phyloP scores from a whole-genome alignment of 208 protist species.

The Blechomonas ayalai region DNA sequence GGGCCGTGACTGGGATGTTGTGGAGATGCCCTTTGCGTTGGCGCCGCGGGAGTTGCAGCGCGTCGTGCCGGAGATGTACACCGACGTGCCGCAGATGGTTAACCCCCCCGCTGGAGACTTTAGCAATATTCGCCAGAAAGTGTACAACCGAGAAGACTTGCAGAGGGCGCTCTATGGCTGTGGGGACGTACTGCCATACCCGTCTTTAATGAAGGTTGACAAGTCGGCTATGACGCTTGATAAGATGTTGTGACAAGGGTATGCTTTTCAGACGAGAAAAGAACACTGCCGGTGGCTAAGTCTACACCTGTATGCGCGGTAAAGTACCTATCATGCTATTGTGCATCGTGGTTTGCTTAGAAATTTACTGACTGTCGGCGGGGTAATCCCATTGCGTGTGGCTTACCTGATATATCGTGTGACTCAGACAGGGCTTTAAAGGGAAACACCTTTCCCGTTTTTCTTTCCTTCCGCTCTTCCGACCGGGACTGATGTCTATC shows the following conservation, averaged over 20 bases:
- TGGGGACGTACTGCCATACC: slow-evolving; percentile 36
- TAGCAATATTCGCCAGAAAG: slow-evolving; percentile 77
- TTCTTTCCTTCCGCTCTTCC: neutral
- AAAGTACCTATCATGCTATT: too few relatives aligned
- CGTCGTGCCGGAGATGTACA: slow-evolving; percentile 86
- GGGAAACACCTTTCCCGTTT: too few relatives aligned
- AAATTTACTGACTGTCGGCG: too few relatives aligned
- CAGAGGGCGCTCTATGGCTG: slow-evolving; percentile 55
- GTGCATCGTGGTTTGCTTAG: too few relatives aligned
- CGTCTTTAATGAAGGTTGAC: slow-evolving; percentile 39
- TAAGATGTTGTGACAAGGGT: slow-evolving; percentile 48
- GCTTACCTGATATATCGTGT: too few relatives aligned
- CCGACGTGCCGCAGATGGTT: slow-evolving; percentile 73
- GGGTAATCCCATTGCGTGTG: too few relatives aligned
- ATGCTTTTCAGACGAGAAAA: too few relatives aligned
- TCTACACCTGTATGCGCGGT: too few relatives aligned
- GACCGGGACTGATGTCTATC: neutral
- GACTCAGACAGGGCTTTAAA: too few relatives aligned
- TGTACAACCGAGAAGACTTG: slow-evolving; percentile 70
- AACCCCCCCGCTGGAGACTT: slow-evolving; percentile 45
- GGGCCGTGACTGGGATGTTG: slow-evolving; percentile 78
- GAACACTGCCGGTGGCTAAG: too few relatives aligned
- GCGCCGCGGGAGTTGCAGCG: slow-evolving; percentile 75
- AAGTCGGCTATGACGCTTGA: slow-evolving; percentile 65
- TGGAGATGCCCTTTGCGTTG: slow-evolving; percentile 76